A percentile compares a stretch with the other conserved stretches of the same genome.
Conservation (phyloP, 805 yeast species). For the Nakazawaea ambrosiae region DNA sequence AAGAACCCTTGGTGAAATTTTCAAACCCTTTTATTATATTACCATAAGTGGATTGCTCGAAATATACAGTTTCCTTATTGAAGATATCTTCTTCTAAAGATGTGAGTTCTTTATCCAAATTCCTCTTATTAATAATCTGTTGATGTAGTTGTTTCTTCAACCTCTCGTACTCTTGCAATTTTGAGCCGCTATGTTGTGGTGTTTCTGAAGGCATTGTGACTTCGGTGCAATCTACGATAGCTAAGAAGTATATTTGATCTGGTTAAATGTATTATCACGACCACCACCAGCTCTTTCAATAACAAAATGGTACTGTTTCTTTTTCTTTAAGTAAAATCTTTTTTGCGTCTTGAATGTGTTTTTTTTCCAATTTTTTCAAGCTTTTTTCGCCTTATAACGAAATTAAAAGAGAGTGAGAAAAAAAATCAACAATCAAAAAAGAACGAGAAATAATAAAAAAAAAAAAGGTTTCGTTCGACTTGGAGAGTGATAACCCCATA, state of each 20-base stretch:
- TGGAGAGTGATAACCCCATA: no score
- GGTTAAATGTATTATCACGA: no score
- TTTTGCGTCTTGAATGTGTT: no score
- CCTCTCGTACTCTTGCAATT: conserved; percentile 56
- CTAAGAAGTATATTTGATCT: not conserved
- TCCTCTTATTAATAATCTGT: conserved; percentile 52
- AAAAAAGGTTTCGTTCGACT: no score
- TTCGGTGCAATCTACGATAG: not conserved
- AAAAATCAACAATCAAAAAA: no score
- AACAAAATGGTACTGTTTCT: no score
- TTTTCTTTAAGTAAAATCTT: no score
- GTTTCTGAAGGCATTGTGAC: conserved; percentile 7
- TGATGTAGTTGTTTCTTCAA: conserved; percentile 61
- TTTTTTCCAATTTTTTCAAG: no score
- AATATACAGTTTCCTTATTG: conserved; percentile 70
- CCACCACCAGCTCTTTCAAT: no score
- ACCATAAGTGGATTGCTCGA: conserved; percentile 61
- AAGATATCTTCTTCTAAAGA: conserved; percentile 71
- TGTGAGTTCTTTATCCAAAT: conserved; percentile 56
- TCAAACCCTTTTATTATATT: conserved; percentile 92
- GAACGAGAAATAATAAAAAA: no score
- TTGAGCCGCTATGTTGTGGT: conserved; percentile 14
- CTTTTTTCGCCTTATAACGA: no score
- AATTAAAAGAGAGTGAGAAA: no score
- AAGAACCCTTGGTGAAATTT: conserved; percentile 50